Evolutionary conservation across 306 rosid genomes (phyloP).

Genomic region (Acmispon strigosus): DNA sequence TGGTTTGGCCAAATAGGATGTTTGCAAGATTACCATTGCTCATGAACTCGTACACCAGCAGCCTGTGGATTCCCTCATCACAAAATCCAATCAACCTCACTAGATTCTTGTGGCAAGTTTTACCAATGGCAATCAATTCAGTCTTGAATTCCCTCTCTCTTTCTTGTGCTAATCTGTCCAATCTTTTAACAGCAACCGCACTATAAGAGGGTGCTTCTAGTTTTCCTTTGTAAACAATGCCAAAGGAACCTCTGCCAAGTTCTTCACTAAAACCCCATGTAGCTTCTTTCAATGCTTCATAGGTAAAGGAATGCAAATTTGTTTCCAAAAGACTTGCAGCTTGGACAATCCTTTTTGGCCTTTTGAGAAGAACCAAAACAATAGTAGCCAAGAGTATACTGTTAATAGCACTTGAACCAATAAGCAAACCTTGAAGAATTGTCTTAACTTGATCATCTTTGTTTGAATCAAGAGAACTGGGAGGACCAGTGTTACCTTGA

Average conservation of each 20-base stretch:
- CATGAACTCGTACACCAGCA: constrained; percentile 39
- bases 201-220: neutral
- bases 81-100: constrained; percentile 40
- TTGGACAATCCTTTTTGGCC: constrained; percentile 7
- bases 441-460: neutral
- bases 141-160: constrained; percentile 36
- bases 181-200: constrained; percentile 30
- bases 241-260: constrained; percentile 41
- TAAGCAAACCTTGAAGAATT: constrained; percentile 19
- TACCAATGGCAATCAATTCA: constrained; percentile 35
- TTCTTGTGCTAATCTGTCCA: constrained; percentile 37
- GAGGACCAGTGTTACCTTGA: neutral
- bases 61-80: constrained; percentile 33
- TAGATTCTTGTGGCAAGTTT: constrained; percentile 38
- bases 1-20: constrained; percentile 21
- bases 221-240: constrained; percentile 38
- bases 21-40: constrained; percentile 28
- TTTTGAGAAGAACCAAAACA: neutral
- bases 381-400: constrained; percentile 9
- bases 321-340: constrained; percentile 20
- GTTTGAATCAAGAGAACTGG: neutral
- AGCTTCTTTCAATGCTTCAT: constrained; percentile 26
- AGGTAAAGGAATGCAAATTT: constrained; percentile 28
- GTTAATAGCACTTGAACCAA: constrained; percentile 22
- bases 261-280: constrained; percentile 26